Percentiles rank a stretch among this genome's conserved stretches.
Conservation (phyloP, 2,329 filamentous ascomycete genomes). For the Colletotrichum costaricense region DNA sequence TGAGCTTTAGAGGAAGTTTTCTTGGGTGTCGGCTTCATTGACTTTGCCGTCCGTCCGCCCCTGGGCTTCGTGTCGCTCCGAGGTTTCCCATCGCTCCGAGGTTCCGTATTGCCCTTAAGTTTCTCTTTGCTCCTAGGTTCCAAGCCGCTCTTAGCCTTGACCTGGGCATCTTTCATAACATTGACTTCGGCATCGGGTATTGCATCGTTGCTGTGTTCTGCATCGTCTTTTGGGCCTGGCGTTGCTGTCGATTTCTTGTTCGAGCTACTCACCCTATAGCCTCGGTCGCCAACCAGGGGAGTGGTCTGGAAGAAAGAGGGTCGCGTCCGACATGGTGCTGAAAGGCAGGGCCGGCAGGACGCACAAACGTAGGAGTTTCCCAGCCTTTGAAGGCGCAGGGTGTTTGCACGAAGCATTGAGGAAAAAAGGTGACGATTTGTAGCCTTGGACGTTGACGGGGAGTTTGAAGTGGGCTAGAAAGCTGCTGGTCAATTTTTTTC, state of each 20-base stretch:
- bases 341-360: conserved; percentile 36
- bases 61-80: background rate
- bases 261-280: conserved; percentile 4
- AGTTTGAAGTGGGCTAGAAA: background rate
- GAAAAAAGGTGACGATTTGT: conserved; percentile 20
- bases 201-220: background rate
- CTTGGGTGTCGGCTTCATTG: background rate
- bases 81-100: background rate
- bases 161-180: background rate
- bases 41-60: background rate
- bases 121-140: background rate
- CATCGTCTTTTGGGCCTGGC: background rate
- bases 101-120: background rate
- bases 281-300: conserved; percentile 1
- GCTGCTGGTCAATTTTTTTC: conserved; percentile 11
- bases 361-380: conserved; percentile 43
- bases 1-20: background rate
- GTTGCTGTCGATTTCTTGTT: background rate
- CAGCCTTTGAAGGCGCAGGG: conserved; percentile 41
- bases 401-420: conserved; percentile 48
- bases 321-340: conserved; percentile 14
- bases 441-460: conserved; percentile 10
- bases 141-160: background rate
- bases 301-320: conserved; percentile 1
- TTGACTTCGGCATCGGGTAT: background rate